Evolutionary conservation across 495 filamentous ascomycete species (phyloP), one percentile per base, ranked within the genome.

Genomic region (Daldinia bambusicola): DNA sequence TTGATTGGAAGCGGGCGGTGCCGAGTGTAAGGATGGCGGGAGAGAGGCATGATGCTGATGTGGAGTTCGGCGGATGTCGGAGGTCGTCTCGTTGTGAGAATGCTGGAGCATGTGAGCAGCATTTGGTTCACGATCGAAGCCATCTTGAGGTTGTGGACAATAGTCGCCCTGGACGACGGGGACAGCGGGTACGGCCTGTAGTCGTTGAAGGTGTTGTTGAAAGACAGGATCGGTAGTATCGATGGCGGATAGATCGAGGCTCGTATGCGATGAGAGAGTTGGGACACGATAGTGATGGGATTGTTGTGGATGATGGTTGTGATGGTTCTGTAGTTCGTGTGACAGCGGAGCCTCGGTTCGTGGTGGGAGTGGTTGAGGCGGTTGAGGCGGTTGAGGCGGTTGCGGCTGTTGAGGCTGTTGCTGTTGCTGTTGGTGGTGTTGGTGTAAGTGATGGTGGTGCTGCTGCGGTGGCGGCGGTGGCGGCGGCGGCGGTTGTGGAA

Each of bases 151-250:
- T 48, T 75, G 79, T 62, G 75, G 63, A 57, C 77, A 78, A 62
- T 81, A 84, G 60, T 77, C 74, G 55, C 73, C 74, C 43, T 80
- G 82, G 30, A 76, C 78, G 55, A 75, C 65, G 58, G 80, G 77
- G 14, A 75, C 63, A 40, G 75, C 70, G 16, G 80, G 72, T 67
- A 79, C 77, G 63, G 72, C 70, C 30, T 82, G 79, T 38, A 81
- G 65, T 2, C 76, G 77, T 30, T 80, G 79, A 41, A 82, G 75
- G 37, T 82, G 76, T 45, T 80, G 76, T 69, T 79, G 78, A 62
- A 79, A 80, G 20, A 79, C 69, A 22, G 69, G 63, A 20, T 80
- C 76, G 53, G 74, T 70, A 45, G 76, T 58, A 48, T 79, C 77
- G 63, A 81, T 75, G 36, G 63, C 67, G 53, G 78, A 67, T 18